phyloP scores from a whole-genome alignment of 768 basidiomycete genomes.

The Leccinum pellstonianum region DNA sequence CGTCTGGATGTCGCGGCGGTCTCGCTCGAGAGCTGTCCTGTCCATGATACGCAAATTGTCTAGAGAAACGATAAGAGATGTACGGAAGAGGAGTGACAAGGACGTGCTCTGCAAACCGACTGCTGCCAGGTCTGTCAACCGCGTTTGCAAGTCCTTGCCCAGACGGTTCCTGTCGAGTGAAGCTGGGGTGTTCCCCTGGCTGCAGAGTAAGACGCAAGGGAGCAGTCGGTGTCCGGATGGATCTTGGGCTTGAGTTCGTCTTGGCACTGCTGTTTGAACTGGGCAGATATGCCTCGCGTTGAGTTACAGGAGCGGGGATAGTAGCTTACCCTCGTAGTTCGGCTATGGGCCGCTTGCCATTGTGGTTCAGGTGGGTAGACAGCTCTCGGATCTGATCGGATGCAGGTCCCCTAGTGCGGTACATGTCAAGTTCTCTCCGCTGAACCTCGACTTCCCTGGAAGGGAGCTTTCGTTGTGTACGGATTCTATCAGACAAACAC shows the following conservation, averaged over 20 bases:
- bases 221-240: slow-evolving; percentile 51
- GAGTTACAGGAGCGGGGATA: not conserved
- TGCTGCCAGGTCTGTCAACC: slow-evolving; percentile 46
- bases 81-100: slow-evolving; percentile 8
- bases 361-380: slow-evolving; percentile 45
- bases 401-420: slow-evolving; percentile 37
- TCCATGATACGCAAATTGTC: slow-evolving; percentile 67
- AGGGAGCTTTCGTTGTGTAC: slow-evolving; percentile 3
- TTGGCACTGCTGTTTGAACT: slow-evolving; percentile 26
- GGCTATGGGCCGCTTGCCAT: slow-evolving; percentile 64
- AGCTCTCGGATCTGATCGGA: slow-evolving; percentile 30
- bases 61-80: slow-evolving; percentile 30
- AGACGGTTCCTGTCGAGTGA: slow-evolving; percentile 31
- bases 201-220: slow-evolving; percentile 70
- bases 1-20: slow-evolving; percentile 39
- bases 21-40: slow-evolving; percentile 44
- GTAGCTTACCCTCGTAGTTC: slow-evolving; percentile 42
- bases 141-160: slow-evolving; percentile 12
- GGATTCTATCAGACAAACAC: slow-evolving; percentile 7
- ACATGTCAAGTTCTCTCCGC: slow-evolving; percentile 47
- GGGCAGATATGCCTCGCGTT: not conserved
- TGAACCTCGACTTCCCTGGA: slow-evolving; percentile 51
- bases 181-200: slow-evolving; percentile 47
- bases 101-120: slow-evolving; percentile 49
- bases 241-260: slow-evolving; percentile 61